These are phyloP conservation scores for Dictyophora rubrovolvata DNA, from an alignment of 768 basidiomycete genomes.

Conservation along the genomic window DNA sequence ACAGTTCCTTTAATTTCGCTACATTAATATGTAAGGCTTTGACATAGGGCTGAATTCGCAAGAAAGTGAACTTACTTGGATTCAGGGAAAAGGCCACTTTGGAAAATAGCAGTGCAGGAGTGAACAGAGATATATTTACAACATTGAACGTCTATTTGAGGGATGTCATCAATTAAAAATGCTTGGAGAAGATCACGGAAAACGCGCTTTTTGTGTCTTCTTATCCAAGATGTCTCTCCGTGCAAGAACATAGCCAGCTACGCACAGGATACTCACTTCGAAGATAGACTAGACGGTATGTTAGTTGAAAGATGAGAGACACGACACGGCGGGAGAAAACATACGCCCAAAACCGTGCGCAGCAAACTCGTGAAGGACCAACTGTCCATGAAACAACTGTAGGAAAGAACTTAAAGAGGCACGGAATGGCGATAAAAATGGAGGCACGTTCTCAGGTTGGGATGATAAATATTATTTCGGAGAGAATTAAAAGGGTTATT, in stretches of 20 bases:
- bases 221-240: slow-evolving; percentile 76
- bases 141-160: slow-evolving; percentile 55
- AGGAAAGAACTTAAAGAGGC: background rate
- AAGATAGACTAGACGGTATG: slow-evolving; percentile 59
- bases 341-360: slow-evolving; percentile 1
- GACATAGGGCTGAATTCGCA: background rate
- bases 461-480: background rate
- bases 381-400: background rate
- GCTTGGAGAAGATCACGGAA: background rate
- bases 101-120: slow-evolving; percentile 78
- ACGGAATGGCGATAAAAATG: background rate
- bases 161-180: slow-evolving; percentile 5
- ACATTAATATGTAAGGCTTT: background rate
- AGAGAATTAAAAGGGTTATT: too few species aligned
- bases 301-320: background rate
- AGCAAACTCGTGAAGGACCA: slow-evolving; percentile 1
- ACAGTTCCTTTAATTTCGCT: slow-evolving; percentile 74
- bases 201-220: slow-evolving; percentile 70
- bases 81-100: slow-evolving; percentile 91
- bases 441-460: background rate
- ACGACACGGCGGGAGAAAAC: background rate
- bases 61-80: slow-evolving; percentile 39
- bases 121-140: slow-evolving; percentile 84
- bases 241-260: slow-evolving; percentile 78
- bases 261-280: slow-evolving; percentile 78